Evolutionary conservation across 2,329 filamentous ascomycete genomes (phyloP), one percentile per base, ranked within the genome.

Genomic region (Lachnellula occidentalis): DNA sequence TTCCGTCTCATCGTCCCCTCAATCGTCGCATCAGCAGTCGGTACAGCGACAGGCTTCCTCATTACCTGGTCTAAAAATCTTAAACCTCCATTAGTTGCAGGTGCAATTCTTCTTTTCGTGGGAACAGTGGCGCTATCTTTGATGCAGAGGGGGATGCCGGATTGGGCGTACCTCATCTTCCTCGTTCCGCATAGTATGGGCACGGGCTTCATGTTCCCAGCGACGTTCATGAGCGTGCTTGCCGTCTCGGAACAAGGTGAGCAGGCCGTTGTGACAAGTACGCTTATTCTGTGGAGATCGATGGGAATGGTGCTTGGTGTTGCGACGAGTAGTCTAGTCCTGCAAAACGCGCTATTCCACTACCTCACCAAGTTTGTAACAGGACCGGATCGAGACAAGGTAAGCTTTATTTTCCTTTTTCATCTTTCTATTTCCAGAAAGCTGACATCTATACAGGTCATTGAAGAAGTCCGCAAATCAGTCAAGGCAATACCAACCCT

Each of bases 291-390:
- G 17, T 90, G 86, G 82, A 79, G 88, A 52, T 83, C 81, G 55
- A 70, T 92, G 5, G 88, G 88, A 6, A 80, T 78, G 53, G 87
- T 92, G 1, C 76, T 91, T 65, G 88, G 88, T n/a, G 80, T 92
- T 45, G 83, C 87, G 1, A 73, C 79, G 50, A 87, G 83, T 61
- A 88, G 85, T 66, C 76, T 90, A 54, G 80, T 90, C 7, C 73
- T 92, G 58, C 88, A 92, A 71, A 90, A 90, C 64, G 77, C 81
- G 1, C 72, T 92, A 50, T 71, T 80, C 8, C 71, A 75, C 17
- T 85, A 84, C 60, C 75, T 92, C 5, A 70, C 79, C 4, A 59
- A 67, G 11, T 76, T 79, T 34, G 84, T 92, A 8, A 76, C 74
- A 0, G 85, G 82, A 0, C 73, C 74, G 0, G 74, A 82, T 22